Conservation (phyloP, 345 rosid species). For the Syzygium jambos region DNA sequence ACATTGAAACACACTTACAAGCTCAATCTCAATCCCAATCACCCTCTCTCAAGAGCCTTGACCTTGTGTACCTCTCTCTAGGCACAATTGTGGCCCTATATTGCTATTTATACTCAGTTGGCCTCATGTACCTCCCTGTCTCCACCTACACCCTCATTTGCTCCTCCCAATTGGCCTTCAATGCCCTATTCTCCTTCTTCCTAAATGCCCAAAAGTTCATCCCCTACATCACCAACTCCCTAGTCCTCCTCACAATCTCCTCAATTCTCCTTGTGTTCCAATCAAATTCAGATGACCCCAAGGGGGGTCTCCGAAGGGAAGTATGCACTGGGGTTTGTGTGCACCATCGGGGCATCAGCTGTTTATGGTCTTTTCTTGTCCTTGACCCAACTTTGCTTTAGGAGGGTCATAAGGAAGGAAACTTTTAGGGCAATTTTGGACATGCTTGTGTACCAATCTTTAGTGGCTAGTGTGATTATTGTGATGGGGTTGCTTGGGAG, state of each 20-base stretch:
- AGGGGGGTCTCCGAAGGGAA: neutral
- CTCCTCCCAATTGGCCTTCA: slow-evolving; percentile 34
- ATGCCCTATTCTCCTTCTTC: slow-evolving; percentile 31
- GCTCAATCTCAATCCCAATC: neutral
- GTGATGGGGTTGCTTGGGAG: slow-evolving; percentile 27
- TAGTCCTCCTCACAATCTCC: slow-evolving; percentile 31
- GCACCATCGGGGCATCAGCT: slow-evolving; percentile 21
- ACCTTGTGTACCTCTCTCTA: slow-evolving; percentile 6
- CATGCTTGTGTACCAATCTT: slow-evolving; percentile 13
- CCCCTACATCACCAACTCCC: slow-evolving; percentile 22
- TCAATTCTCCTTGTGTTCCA: slow-evolving; percentile 25
- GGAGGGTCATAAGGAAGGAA: slow-evolving; percentile 10
- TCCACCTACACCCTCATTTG: slow-evolving; percentile 27
- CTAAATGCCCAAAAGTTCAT: slow-evolving; percentile 30
- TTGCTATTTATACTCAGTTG: slow-evolving; percentile 20
- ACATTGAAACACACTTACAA: neutral
- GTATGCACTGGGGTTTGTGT: slow-evolving; percentile 25
- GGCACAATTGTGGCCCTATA: slow-evolving; percentile 6
- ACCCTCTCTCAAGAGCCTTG: slow-evolving; percentile 8
- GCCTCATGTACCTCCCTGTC: slow-evolving; percentile 29
- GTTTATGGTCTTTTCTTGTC: slow-evolving; percentile 15
- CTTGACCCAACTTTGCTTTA: slow-evolving; percentile 10
- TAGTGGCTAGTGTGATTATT: slow-evolving; percentile 7
- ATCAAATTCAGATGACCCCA: slow-evolving; percentile 1
- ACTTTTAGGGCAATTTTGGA: slow-evolving; percentile 17